Base-by-base conservation (phyloP, 139 green algal genomes). In the Micractinium sp. region DNA sequence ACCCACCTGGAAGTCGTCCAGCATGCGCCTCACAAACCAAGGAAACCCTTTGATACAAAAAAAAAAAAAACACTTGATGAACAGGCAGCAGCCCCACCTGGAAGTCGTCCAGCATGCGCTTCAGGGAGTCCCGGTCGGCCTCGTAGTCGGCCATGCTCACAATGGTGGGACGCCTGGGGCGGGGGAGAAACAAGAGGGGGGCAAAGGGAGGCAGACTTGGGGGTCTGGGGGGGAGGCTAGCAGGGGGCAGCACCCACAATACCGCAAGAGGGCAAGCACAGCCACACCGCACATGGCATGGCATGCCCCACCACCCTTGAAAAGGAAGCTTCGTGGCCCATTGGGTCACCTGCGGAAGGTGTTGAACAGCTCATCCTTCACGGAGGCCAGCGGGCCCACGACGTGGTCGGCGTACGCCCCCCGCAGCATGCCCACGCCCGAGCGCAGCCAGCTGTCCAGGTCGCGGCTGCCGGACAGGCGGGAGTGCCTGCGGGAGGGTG, bases 21-120 rank as follows among this genome's bases (percentile, higher is more conserved):
- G 73, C 78, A 36, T 63, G 23, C 78, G 78, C n/a, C 78, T 35
- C 5, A 84, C 56, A 33, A 75, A 41, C 91, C 60, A 66, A 66
- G 14, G 60, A 14, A 66, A 66, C 16, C 15, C 60, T 23, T 66
- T 66, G 15, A 66, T 66, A 23, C 76, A 61, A n/a, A n/a, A n/a
- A n/a, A n/a, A n/a, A n/a, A n/a, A n/a, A n/a, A n/a, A n/a, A n/a
- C n/a, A n/a, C n/a, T n/a, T n/a, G n/a, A n/a, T n/a, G n/a, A n/a
- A n/a, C n/a, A 56, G 14, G 14, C 78, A 60, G 31, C 97, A n/a
- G n/a, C n/a, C n/a, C 95, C 22, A n/a, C 53, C 83, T 96, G 80
- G 74, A 99, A 99, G 38, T 97, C 94, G 19, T 88, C 79, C 25
- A 99, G 96, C 94, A 98, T 98, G 78, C 97, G 93, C 88, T 94